phyloP scores from a whole-genome alignment of 129 eudicot species.

The Tanacetum coccineum region DNA sequence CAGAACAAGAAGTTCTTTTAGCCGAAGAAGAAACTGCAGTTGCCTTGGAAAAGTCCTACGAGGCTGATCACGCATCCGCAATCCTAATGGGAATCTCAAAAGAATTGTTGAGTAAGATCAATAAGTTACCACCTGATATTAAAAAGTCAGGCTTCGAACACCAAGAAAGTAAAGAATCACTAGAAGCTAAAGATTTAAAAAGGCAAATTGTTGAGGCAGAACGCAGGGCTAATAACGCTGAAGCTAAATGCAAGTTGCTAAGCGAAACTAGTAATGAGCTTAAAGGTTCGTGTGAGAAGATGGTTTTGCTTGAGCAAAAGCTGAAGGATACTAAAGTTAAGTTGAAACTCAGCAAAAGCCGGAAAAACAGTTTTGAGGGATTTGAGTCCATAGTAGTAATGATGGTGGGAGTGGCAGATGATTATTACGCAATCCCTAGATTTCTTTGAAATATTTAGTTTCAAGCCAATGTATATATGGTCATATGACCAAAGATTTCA shows the following conservation, averaged over 20 bases:
- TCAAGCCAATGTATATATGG: neutral
- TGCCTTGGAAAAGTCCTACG: constrained; percentile 53
- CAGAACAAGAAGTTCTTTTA: constrained; percentile 50
- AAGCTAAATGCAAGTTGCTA: constrained; percentile 46
- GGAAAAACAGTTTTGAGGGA: constrained; percentile 30
- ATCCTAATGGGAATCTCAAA: constrained; percentile 56
- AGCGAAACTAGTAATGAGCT: constrained; percentile 40
- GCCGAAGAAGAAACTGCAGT: constrained; percentile 62
- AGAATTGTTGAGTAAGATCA: constrained; percentile 46
- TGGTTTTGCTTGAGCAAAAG: constrained; percentile 56
- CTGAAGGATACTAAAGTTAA: constrained; percentile 53
- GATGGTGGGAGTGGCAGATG: constrained; percentile 34
- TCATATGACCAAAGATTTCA: constrained; percentile 9
- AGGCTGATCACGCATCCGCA: constrained; percentile 66
- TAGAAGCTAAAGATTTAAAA: constrained; percentile 22
- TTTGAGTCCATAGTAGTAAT: constrained; percentile 30
- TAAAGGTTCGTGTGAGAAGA: constrained; percentile 35
- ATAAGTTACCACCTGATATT: constrained; percentile 33
- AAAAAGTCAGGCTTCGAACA: constrained; percentile 36
- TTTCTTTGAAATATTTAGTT: constrained; percentile 21
- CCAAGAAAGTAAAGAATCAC: neutral
- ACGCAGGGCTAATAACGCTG: constrained; percentile 56
- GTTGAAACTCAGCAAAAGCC: constrained; percentile 30
- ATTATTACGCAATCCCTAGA: constrained; percentile 26
- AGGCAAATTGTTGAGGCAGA: constrained; percentile 32